Evolutionary conservation across 805 yeast species (phyloP), one percentile per base, ranked within the genome.

Genomic region (Metschnikowia peoriensis): DNA sequence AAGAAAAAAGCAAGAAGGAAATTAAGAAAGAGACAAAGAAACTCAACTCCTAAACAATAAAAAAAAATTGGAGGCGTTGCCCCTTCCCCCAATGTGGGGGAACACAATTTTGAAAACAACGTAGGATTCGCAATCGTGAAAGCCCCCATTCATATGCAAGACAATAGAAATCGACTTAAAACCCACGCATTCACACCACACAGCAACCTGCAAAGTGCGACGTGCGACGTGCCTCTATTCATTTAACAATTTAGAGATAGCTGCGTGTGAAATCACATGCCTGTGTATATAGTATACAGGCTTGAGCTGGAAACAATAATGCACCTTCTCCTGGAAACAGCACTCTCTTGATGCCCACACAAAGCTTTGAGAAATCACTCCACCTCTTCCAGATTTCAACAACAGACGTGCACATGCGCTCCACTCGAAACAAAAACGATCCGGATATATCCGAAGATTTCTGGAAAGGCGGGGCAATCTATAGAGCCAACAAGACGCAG

Each of bases 261-360:
- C 44, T 38, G 28, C 41, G 42, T n/a, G 46, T 44, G 53, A 46
- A 50, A 50, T 50, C 46, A 35, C 35, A 15, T 28, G n/a, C 43
- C 53, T 45, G 53, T 27, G 37, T 38, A 42, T 15, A 11, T 16
- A n/a, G 29, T 27, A 22, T 35, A 41, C 49, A 45, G 41, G 14
- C 29, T 15, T 16, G 7, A 11, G 16, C 28, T 9, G 27, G 14
- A 44, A 47, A 41, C 51, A 48, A 48, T 48, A 38, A 10, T 7
- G 35, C 28, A 41, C 47, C 32, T 38, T 27, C 6, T 7, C 34
- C 29, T 22, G 22, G 22, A 29, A 34, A 11, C 29, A 9, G 32
- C 15, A 15, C 27, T 37, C 16, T n/a, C 35, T 46, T 22, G 27
- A 27, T 32, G 27, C 11, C 28, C 34, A n/a, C 29, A 43, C 47